These are phyloP conservation scores for Beauveria varroae DNA, from an alignment of 2,329 filamentous ascomycete genomes.

Conservation along the genomic window DNA sequence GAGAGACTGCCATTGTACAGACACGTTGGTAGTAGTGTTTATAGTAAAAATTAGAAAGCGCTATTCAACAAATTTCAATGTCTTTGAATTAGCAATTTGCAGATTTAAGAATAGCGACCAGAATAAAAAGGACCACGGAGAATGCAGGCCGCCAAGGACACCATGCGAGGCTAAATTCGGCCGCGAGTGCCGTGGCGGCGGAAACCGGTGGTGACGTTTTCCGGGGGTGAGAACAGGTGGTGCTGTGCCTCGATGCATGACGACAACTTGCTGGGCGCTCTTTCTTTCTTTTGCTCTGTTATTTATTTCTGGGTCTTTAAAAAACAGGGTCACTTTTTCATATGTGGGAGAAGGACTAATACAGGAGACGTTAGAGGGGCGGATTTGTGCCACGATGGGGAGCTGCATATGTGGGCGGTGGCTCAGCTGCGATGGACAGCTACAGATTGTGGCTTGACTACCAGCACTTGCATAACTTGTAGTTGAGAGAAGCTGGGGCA, in stretches of 20 bases:
- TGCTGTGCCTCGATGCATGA: slow-evolving; percentile 10
- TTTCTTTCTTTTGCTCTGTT: not conserved
- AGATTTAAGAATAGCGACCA: not conserved
- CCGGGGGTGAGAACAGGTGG: not conserved
- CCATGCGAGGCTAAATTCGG: not conserved
- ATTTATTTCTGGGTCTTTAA: not conserved
- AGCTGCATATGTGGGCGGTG: not conserved
- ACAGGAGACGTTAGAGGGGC: not conserved
- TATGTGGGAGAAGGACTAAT: too few relatives aligned
- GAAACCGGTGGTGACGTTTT: slow-evolving; percentile 2
- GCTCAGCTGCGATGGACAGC: not conserved
- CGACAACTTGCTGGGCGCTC: not conserved
- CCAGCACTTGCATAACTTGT: not conserved
- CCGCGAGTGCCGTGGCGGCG: not conserved
- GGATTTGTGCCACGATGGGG: not conserved
- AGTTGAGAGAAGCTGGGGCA: not conserved
- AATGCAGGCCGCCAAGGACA: not conserved
- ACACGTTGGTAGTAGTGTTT: too few relatives aligned
- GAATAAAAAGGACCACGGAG: not conserved
- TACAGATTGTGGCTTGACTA: not conserved
- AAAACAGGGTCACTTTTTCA: too few relatives aligned
- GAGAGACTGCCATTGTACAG: not conserved
- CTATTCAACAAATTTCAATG: too few relatives aligned
- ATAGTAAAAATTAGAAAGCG: too few relatives aligned
- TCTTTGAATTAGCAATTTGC: too few relatives aligned